These are phyloP conservation scores for Mycena maculata DNA, from an alignment of 768 basidiomycete species.

Conservation along the genomic window DNA sequence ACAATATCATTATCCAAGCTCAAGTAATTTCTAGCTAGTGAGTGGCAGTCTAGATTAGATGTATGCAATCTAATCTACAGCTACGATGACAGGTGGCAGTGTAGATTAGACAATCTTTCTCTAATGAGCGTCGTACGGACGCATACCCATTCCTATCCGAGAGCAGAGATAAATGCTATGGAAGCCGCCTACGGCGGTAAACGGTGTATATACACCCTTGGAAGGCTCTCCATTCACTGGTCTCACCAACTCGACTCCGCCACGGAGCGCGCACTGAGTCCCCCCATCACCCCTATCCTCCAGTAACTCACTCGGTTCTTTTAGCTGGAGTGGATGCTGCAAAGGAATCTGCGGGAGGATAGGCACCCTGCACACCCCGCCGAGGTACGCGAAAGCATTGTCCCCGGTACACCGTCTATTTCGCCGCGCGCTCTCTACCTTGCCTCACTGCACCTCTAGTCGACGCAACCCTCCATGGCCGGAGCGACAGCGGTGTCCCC, in stretches of 20 bases:
- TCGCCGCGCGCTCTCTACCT: background rate
- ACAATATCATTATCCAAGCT: too few species aligned
- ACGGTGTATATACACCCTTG: background rate
- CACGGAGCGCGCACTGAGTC: background rate
- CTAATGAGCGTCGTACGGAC: too few species aligned
- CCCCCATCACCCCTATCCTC: background rate
- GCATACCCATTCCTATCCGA: background rate
- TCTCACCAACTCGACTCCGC: background rate
- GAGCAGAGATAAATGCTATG: background rate
- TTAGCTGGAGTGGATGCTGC: conserved; percentile 31
- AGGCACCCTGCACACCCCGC: conserved; percentile 27
- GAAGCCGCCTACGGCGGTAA: background rate
- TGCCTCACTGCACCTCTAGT: conserved; percentile 5
- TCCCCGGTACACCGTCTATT: conserved; percentile 23
- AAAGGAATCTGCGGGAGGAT: conserved; percentile 27
- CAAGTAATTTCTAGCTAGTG: too few species aligned
- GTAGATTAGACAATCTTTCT: too few species aligned
- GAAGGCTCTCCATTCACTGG: background rate
- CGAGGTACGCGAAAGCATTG: conserved; percentile 34
- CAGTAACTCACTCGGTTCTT: background rate
- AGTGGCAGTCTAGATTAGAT: too few species aligned
- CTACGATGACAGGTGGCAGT: too few species aligned
- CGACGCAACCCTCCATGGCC: background rate
- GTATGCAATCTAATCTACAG: too few species aligned
- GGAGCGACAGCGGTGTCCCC: background rate